Conservation (phyloP, 2,329 filamentous ascomycete species). For the Triangularia verruculosa region DNA sequence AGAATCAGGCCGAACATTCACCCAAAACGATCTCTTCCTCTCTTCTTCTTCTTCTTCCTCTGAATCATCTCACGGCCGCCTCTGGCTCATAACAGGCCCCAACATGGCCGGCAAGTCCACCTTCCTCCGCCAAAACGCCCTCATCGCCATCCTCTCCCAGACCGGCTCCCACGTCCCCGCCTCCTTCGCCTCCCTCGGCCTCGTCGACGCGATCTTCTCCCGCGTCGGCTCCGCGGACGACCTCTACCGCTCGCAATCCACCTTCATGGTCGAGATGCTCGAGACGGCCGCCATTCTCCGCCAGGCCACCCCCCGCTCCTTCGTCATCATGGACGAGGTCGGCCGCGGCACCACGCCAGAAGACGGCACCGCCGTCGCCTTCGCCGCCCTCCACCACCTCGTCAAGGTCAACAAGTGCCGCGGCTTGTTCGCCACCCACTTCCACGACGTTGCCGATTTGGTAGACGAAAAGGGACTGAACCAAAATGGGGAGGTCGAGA, state of each 20-base stretch:
- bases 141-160: constrained; percentile 91
- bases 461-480: constrained; percentile 52
- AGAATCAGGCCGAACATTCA: constrained; percentile 76
- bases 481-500: constrained; percentile 51
- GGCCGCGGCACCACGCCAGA: constrained; percentile 91
- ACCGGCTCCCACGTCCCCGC: constrained; percentile 91
- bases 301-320: constrained; percentile 76
- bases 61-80: constrained; percentile 46
- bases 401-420: constrained; percentile 74
- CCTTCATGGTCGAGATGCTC: constrained; percentile 99
- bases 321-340: constrained; percentile 98
- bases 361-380: constrained; percentile 87
- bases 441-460: constrained; percentile 80
- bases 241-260: constrained; percentile 90
- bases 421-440: constrained; percentile 91
- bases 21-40: constrained; percentile 80
- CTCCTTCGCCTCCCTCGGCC: constrained; percentile 75
- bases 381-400: constrained; percentile 81
- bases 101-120: constrained; percentile 99
- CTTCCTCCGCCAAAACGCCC: constrained; percentile 89
- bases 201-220: constrained; percentile 95
- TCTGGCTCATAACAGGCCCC: constrained; percentile 74
- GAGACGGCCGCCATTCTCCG: constrained; percentile 90
- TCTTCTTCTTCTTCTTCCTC: constrained; percentile 66
- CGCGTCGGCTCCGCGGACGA: constrained; percentile 93